Evolutionary conservation across 2,329 filamentous ascomycete species (phyloP).

Genomic region (Parascedosporium putredinis): DNA sequence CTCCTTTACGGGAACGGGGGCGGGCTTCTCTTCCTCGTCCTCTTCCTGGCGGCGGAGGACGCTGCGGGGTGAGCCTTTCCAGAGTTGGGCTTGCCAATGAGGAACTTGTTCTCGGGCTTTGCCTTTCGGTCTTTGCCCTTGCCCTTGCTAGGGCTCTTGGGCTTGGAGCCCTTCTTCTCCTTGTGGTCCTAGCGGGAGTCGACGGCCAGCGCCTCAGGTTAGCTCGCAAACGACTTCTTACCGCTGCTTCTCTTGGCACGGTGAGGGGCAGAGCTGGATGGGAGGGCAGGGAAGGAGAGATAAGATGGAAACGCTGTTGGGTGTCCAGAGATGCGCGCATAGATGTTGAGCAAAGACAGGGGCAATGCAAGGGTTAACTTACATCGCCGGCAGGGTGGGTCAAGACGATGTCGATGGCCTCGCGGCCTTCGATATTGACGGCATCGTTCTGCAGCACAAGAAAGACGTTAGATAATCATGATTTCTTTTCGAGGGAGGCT

Average conservation of each 20-base stretch:
- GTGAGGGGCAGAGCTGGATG: too few species aligned
- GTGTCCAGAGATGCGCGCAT: too few species aligned
- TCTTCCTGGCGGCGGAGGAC: not conserved
- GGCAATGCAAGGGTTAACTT: too few species aligned
- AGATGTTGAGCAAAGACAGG: too few species aligned
- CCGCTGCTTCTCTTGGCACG: too few species aligned
- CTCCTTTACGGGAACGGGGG: constrained; percentile 5
- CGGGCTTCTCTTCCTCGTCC: constrained; percentile 1
- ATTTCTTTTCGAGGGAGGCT: too few species aligned
- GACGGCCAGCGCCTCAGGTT: too few species aligned
- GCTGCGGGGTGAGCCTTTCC: not conserved
- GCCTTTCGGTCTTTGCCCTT: not conserved
- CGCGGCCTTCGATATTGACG: not conserved
- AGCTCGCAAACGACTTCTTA: too few species aligned
- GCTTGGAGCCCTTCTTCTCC: not conserved
- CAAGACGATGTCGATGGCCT: not conserved
- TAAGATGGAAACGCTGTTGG: too few species aligned
- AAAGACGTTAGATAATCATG: too few species aligned
- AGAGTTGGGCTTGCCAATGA: not conserved
- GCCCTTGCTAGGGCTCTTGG: not conserved
- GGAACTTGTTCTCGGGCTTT: constrained; percentile 1
- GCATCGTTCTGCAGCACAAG: not conserved
- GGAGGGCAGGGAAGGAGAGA: too few species aligned
- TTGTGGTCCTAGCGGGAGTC: constrained; percentile 3
- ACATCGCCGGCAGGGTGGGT: not conserved